Conservation (phyloP, 345 rosid species). For the Melaleuca quinquenervia region DNA sequence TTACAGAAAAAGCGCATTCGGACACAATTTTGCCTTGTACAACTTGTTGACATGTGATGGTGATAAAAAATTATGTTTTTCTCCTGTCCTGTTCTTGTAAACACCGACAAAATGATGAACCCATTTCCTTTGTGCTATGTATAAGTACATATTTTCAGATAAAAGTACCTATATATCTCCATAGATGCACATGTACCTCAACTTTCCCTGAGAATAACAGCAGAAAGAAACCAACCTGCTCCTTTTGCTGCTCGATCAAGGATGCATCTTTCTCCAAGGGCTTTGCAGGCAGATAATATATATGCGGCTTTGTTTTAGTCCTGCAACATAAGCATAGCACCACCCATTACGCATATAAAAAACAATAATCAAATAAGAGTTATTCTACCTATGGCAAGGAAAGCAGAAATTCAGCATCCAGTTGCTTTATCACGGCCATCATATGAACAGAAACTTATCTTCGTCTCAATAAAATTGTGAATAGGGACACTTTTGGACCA, state of each 20-base stretch:
- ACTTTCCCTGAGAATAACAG: background rate
- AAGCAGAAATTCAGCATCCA: background rate
- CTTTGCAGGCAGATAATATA: constrained; percentile 61
- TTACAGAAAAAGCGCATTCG: background rate
- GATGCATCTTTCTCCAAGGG: constrained; percentile 56
- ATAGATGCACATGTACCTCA: background rate
- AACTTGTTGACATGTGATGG: background rate
- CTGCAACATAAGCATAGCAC: constrained; percentile 31
- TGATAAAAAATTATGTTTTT: background rate
- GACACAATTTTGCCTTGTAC: background rate
- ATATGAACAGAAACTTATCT: constrained; percentile 92
- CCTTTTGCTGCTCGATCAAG: constrained; percentile 46
- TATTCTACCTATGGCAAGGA: constrained; percentile 15
- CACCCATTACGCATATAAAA: constrained; percentile 9
- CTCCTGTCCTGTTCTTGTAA: background rate
- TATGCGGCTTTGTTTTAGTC: constrained; percentile 83
- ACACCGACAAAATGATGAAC: background rate
- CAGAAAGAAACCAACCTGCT: constrained; percentile 32
- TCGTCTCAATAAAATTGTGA: constrained; percentile 87
- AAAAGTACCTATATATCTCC: background rate
- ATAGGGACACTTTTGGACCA: constrained; percentile 99
- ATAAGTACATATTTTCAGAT: background rate
- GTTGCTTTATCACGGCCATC: constrained; percentile 43
- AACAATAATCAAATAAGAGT: background rate
- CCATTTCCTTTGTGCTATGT: background rate